Evolutionary conservation across 371 early-diverging fungal genomes (phyloP).

Genomic region (Mucor indicus): DNA sequence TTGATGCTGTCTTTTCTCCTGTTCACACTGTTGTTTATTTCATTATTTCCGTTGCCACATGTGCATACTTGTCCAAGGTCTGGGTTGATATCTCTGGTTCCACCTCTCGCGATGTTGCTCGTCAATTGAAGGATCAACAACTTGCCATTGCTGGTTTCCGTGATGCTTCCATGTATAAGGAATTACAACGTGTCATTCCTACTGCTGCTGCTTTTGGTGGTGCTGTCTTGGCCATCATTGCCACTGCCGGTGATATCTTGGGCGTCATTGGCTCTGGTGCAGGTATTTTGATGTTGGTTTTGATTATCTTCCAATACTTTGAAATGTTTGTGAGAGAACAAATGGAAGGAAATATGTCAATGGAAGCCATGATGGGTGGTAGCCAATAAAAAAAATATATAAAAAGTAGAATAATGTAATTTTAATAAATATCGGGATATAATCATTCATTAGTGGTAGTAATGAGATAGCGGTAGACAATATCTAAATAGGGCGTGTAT

Average conservation of each 20-base stretch:
- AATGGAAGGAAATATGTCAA: constrained; percentile 65
- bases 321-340: constrained; percentile 98
- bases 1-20: constrained; percentile 86
- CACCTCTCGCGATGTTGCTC: constrained; percentile 96
- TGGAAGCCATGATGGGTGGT: constrained; percentile 49
- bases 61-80: constrained; percentile 95
- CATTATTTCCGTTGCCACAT: constrained; percentile 88
- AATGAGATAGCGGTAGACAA: too few species aligned
- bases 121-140: constrained; percentile 96
- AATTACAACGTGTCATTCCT: constrained; percentile 98
- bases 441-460: too few species aligned
- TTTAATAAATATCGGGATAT: too few species aligned
- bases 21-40: constrained; percentile 95
- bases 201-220: constrained; percentile 96
- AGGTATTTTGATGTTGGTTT: constrained; percentile 98
- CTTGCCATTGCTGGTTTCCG: constrained; percentile 97
- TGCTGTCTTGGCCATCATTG: constrained; percentile 92
- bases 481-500: not conserved
- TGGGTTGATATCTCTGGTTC: constrained; percentile 99
- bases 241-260: constrained; percentile 91
- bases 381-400: not conserved
- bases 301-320: constrained; percentile 99
- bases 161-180: constrained; percentile 96
- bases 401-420: too few species aligned
- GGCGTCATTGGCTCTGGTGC: constrained; percentile 99